Evolutionary conservation across 1,284 basidiomycete genomes (phyloP), one percentile per base, ranked within the genome.

Genomic region (Rhodotorula mucilaginosa): DNA sequence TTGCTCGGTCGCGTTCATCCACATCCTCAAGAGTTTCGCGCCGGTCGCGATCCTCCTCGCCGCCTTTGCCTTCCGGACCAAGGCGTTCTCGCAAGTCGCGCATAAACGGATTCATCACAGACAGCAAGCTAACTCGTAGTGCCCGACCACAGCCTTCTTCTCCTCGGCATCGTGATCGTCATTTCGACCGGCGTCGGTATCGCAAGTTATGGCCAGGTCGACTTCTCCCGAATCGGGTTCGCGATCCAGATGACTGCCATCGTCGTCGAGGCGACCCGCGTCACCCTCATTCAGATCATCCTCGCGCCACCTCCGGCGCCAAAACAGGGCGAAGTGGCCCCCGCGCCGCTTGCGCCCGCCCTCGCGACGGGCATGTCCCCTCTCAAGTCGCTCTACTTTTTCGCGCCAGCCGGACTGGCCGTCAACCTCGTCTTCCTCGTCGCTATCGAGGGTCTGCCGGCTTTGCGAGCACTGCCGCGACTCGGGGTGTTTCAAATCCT

Each of bases 231-330:
- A 31, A 60, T 59, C 26, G 75, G 77, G 15, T 76, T 77, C 64
- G 10, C 57, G 1, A 71, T 76, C 47, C 74, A 74, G 65, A 69
- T 74, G 70, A 47, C 65, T 2, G 78, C 77, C 39, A 78, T 77
- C 60, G 71, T 64, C 15, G 57, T 78, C 46, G 78, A 78, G 58
- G 74, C 75, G 13, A 76, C 71, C 8, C 65, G 75, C 31, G 73
- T 78, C 12, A 76, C 75, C 21, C 69, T 78, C 34, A 78, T 78
- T 49, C 77, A 78, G 62, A 64, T 78, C 31, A 65, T 78, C 23
- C 71, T 78, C 48, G 58, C 51, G 21, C 31, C 63, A 3, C 58
- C 34, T 51, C 56, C 44, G 13, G 58, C 10, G 13, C 65, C 5
- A 29, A 51, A 7, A 13, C 52, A 0, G 26, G 54, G 54, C n/a